Conservation (phyloP, 2,329 filamentous ascomycete genomes). For the Clarireedia hainanense region DNA sequence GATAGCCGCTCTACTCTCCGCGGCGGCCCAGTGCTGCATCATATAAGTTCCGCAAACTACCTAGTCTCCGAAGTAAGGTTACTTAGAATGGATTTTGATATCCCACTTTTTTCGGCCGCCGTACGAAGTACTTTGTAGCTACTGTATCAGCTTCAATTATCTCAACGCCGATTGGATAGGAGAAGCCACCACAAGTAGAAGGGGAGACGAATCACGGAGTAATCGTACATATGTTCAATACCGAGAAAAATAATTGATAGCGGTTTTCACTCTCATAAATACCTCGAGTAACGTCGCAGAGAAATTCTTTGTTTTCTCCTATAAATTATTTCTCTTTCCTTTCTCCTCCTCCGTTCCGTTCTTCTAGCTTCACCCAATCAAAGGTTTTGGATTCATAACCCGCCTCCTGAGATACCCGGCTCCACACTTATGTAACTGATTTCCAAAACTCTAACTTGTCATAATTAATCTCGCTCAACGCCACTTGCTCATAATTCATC, state of each 20-base stretch:
- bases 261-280: background rate
- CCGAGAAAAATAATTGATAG: too few relatives aligned
- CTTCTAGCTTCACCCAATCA: constrained; percentile 3
- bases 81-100: background rate
- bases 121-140: background rate
- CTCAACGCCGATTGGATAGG: background rate
- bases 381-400: constrained; percentile 4
- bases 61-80: background rate
- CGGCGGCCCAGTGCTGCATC: too few relatives aligned
- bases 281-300: background rate
- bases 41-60: too few relatives aligned
- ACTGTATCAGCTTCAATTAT: background rate
- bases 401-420: background rate
- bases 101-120: background rate
- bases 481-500: background rate
- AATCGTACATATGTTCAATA: too few relatives aligned
- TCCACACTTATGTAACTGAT: background rate
- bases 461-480: background rate
- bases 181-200: background rate
- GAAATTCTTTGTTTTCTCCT: background rate
- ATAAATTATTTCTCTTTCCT: background rate
- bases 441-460: background rate
- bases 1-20: background rate
- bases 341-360: background rate
- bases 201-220: background rate